Base-by-base conservation (phyloP, 345 rosid genomes). In the Gossypium bickii region DNA sequence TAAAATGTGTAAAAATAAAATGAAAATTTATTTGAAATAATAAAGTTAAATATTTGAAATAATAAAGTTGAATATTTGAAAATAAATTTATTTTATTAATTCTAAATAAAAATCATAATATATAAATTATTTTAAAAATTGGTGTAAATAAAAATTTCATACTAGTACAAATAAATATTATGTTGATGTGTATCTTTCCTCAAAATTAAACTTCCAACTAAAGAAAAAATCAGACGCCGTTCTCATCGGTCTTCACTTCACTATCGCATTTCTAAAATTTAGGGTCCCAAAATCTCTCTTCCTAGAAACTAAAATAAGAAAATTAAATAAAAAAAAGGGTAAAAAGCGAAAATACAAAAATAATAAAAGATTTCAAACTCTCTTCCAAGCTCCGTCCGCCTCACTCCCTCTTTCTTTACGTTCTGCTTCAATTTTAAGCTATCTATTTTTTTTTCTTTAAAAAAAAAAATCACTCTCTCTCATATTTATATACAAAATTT, bases 341-440 rank as follows among this genome's bases (percentile, higher is more conserved):
- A 24, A 60, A 25, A 60, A 49, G 4, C 13, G 17, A 12, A 56
- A 45, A 45, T 45, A 45, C 41, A 34, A 4, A 45, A 45, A 64
- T 4, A 11, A 41, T 9, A 12, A 68, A 9, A 49, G 3, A 27
- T n/a, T 38, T 56, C 62, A 56, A 70, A 56, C 12, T 41, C 63
- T 20, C 3, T 18, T 52, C 69, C 72, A 13, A 9, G 47, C 73
- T 53, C 25, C 24, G 57, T 68, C 72, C 45, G 59, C 45, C 45
- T 27, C 57, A 9, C 57, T 17, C 58, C 52, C 62, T 64, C 70
- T 48, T 12, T 34, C 18, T 78, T 83, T 82, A 25, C 38, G n/a
- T 29, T 62, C 88, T 77, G 98, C 98, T 93, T 92, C 89, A 81
- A 82, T 82, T 86, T 86, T 78, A 94, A 94, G 98, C 98, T 78